Evolutionary conservation across 495 filamentous ascomycete species (phyloP), one percentile per base, ranked within the genome.

Genomic region (Lepraria neglecta): DNA sequence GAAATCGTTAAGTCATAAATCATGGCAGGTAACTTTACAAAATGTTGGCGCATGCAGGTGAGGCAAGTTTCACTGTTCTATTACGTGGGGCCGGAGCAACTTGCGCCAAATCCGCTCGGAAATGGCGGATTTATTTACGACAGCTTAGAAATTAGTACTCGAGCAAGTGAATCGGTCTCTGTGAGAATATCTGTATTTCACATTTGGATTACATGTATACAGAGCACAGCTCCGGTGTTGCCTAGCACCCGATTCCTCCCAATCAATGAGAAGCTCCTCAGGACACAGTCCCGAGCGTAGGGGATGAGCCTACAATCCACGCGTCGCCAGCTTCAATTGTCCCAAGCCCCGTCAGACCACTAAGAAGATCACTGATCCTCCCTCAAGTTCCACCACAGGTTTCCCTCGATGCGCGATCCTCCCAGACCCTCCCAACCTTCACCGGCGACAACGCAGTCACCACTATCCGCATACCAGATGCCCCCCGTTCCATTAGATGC

Each of bases 281-380:
- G 73, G 71, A 73, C 64, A 72, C 75, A 76, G 75, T 74, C 76
- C 70, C 70, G 72, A 76, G 68, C 60, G 73, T 79, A 80, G 78
- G 75, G 71, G 77, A 77, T 78, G 77, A 77, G 47, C 76, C 78
- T 79, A 77, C 70, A 66, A 67, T 56, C 62, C 61, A 69, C 63
- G 60, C 63, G 62, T 62, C 56, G 61, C 57, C 61, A 65, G 61
- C 58, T 50, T 63, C 61, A 19, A 59, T 50, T 59, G 47, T 60
- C 27, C 48, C 68, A 47, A 61, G 55, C 38, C 52, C 48, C 60
- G 38, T 28, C 28, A 48, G 61, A 65, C 65, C 71, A 60, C 70
- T 59, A 72, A 69, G 70, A 75, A 69, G 70, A 74, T 58, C 70
- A 64, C 70, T 64, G 71, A 69, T 61, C 58, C 47, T 58, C 69